phyloP scores from a whole-genome alignment of 2,329 filamentous ascomycete species.

The Cucurbitaria berberidis region DNA sequence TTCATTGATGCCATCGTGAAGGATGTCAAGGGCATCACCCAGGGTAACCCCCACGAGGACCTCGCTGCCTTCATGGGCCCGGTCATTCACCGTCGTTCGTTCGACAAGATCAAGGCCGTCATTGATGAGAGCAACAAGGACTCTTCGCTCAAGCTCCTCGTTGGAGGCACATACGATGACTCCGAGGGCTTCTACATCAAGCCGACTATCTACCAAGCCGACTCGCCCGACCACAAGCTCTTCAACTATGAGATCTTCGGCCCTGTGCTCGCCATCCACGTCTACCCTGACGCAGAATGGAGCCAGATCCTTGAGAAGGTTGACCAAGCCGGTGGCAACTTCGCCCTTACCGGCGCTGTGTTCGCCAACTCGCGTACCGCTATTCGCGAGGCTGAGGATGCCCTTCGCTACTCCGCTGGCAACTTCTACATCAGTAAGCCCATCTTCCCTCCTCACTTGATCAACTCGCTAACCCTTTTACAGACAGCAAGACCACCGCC shows the following conservation, averaged over 20 bases:
- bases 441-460: background rate
- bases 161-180: conserved; percentile 76
- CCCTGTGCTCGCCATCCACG: conserved; percentile 73
- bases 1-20: conserved; percentile 69
- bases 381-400: conserved; percentile 71
- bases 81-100: conserved; percentile 79
- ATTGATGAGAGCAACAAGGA: conserved; percentile 80
- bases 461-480: conserved; percentile 8
- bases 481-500: conserved; percentile 39
- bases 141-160: conserved; percentile 70
- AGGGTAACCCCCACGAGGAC: conserved; percentile 68
- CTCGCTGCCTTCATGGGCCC: conserved; percentile 82
- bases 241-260: conserved; percentile 81
- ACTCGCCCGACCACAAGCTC: conserved; percentile 73
- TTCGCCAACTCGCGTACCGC: conserved; percentile 72
- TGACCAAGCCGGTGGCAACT: conserved; percentile 69
- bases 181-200: conserved; percentile 80
- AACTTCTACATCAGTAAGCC: conserved; percentile 77
- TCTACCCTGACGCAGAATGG: conserved; percentile 72
- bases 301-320: conserved; percentile 62
- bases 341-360: conserved; percentile 76
- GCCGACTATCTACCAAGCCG: conserved; percentile 78
- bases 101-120: conserved; percentile 75
- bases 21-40: conserved; percentile 70
- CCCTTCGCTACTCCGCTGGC: conserved; percentile 72